Conservation (phyloP, 1,284 basidiomycete species). For the Ceratobasidium sp. region DNA sequence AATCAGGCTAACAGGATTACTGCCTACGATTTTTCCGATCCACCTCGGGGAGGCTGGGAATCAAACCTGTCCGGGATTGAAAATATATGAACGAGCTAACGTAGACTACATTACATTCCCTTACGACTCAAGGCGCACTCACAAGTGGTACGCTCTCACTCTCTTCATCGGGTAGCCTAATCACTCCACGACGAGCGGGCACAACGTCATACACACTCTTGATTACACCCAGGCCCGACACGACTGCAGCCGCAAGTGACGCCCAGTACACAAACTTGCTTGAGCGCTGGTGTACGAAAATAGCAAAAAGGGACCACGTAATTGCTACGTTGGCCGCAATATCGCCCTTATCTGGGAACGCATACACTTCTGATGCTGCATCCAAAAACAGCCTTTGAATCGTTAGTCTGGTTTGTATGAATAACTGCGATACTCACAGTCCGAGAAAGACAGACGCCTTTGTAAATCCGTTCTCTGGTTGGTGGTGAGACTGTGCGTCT, state of each 20-base stretch:
- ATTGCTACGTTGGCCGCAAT: conserved; percentile 87
- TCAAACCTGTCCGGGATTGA: too few relatives aligned
- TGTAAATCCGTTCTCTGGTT: conserved; percentile 84
- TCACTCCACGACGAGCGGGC: too few relatives aligned
- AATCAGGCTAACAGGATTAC: too few relatives aligned
- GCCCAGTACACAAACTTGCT: conserved; percentile 85
- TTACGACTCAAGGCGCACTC: conserved; percentile 3
- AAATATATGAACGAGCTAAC: too few relatives aligned
- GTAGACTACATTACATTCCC: too few relatives aligned
- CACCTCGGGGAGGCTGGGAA: too few relatives aligned
- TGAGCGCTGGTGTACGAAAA: too few relatives aligned
- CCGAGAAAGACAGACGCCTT: conserved; percentile 93
- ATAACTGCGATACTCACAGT: conserved; percentile 61
- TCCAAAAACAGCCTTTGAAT: conserved; percentile 96
- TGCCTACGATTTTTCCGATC: too few relatives aligned
- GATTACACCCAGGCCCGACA: conserved; percentile 82
- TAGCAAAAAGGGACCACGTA: conserved; percentile 81
- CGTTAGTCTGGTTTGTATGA: too few relatives aligned
- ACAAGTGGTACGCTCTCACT: conserved; percentile 79
- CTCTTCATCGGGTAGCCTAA: conserved; percentile 90
- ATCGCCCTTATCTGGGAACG: conserved; percentile 89
- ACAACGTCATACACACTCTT: too few relatives aligned
- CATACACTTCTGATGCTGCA: conserved; percentile 88
- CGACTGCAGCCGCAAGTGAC: conserved; percentile 82
- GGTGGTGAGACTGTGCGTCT: conserved; percentile 66